Evolutionary conservation across 1,284 basidiomycete species (phyloP).

Genomic region (Rhodotorula sp.): DNA sequence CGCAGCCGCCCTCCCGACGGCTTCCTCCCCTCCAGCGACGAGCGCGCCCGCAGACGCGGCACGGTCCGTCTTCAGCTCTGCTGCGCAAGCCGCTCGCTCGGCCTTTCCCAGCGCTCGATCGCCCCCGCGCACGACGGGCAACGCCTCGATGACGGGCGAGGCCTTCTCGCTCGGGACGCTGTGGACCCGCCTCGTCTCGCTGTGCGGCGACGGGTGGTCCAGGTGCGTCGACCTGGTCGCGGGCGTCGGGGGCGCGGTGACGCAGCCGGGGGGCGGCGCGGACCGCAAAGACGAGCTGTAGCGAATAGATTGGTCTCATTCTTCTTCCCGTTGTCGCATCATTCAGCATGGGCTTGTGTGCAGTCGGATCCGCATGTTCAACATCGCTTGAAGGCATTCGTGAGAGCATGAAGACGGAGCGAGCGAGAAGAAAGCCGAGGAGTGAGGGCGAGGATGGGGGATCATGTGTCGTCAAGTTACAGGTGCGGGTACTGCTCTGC

Average conservation of each 20-base stretch:
- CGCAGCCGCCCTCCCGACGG: no score
- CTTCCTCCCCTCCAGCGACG: no score
- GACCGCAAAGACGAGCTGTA: background rate
- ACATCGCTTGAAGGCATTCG: background rate
- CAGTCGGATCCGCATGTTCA: background rate
- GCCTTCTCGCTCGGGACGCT: background rate
- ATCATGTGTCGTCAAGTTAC: background rate
- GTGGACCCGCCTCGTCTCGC: slow-evolving; percentile 1
- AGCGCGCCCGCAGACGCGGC: no score
- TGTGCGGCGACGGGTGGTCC: slow-evolving; percentile 3
- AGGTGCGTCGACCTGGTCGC: background rate
- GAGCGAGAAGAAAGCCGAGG: no score
- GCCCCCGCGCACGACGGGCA: background rate
- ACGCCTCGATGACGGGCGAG: background rate
- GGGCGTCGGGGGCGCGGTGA: background rate
- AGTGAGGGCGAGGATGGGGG: background rate
- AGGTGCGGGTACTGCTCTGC: background rate
- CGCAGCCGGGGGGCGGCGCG: background rate
- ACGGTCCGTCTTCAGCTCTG: no score
- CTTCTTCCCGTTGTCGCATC: no score
- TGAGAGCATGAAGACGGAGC: no score
- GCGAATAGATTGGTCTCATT: background rate
- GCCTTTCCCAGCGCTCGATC: background rate
- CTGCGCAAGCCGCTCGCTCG: no score
- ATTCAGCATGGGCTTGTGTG: no score